Evolutionary conservation across 148 eudicot species (phyloP), one percentile per base, ranked within the genome.

Genomic region (Silene conica): DNA sequence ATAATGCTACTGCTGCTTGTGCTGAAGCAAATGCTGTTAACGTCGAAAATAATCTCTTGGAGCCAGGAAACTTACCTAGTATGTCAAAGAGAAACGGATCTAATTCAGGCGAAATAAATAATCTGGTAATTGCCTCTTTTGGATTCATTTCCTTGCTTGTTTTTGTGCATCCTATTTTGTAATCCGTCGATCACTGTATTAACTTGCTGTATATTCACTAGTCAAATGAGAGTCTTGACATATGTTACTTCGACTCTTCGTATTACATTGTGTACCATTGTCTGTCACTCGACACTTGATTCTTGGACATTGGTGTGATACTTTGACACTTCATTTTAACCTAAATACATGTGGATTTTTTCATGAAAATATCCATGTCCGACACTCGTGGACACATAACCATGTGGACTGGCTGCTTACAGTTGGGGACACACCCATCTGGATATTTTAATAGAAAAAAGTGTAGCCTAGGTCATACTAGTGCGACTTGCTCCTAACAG

Each of bases 51-150:
- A 66, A 69, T 56, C 19, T 69, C 75, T 57, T 73, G 25, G 71
- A 70, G 63, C 71, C 78, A 64, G 67, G 65, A 63, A 79, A 77
- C 76, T 58, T 74, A 41, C 60, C 70, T 15, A 71, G 72, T 56
- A 67, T 67, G 38, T 68, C 74, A 38, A 76, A 74, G 73, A 82
- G 80, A 73, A 78, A 61, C 67, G 72, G 80, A 66, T 77, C 85
- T 66, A 69, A 65, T 77, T 45, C 63, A 58, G 72, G 79, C 73
- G 78, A 78, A 63, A 78, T 20, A 63, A 73, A 79, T 46, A 72
- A 78, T 66, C 48, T 50, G 87, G 93, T 91, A 89, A 69, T 48
- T 69, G 25, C 55, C 73, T 67, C 65, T 46, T 74, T 69, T 73
- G 3, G 25, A 73, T 60, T 70, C 59, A 1, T 34, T 50, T 38